Conservation (phyloP, 768 basidiomycete genomes). For the Gymnopilus dilepis region DNA sequence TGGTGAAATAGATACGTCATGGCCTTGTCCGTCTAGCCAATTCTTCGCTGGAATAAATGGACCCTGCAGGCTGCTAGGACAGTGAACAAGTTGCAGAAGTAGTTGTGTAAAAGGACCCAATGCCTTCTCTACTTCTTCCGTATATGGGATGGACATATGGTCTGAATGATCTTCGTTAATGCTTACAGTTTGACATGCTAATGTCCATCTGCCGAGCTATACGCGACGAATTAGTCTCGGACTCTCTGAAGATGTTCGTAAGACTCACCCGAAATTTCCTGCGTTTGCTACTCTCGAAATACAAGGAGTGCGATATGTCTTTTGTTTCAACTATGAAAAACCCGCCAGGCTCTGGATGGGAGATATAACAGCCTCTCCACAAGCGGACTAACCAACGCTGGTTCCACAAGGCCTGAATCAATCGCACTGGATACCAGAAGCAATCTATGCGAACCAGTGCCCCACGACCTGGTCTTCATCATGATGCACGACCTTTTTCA, state of each 20-base stretch:
- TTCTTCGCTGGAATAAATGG: neutral
- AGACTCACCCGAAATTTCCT: conserved; percentile 23
- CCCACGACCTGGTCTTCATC: conserved; percentile 15
- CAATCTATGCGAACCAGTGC: conserved; percentile 22
- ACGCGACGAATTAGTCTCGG: neutral
- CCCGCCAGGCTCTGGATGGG: neutral
- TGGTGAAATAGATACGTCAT: neutral
- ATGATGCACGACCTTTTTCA: neutral
- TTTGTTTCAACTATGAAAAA: neutral
- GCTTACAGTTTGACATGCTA: conserved; percentile 21
- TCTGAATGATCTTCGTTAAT: conserved; percentile 28
- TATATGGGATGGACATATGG: conserved; percentile 25
- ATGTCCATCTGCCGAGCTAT: conserved; percentile 34
- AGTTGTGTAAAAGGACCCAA: conserved; percentile 6
- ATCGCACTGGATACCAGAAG: conserved; percentile 32
- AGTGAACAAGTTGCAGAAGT: neutral
- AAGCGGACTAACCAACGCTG: conserved; percentile 24
- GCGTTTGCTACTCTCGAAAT: conserved; percentile 17
- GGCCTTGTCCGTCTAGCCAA: neutral
- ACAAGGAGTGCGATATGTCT: conserved; percentile 25
- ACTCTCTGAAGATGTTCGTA: neutral
- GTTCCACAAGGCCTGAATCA: conserved; percentile 16
- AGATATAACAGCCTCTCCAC: conserved; percentile 23
- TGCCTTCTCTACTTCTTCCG: conserved; percentile 19
- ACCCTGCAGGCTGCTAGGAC: neutral